Conservation (phyloP, 2,329 filamentous ascomycete species). For the Xylariaceae sp. region DNA sequence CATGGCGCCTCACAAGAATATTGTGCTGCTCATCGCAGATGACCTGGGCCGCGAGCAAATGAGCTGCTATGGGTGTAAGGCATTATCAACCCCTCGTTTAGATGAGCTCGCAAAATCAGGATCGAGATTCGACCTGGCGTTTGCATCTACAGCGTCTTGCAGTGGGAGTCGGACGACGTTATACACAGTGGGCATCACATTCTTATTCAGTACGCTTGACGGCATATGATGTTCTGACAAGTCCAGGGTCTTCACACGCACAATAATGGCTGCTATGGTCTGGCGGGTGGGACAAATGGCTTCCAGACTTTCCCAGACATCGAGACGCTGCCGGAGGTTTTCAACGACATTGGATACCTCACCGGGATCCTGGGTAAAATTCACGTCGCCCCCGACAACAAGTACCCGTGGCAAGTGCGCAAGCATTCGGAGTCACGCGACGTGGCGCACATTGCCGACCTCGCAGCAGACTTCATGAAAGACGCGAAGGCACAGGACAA, state of each 20-base stretch:
- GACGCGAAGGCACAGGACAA: neutral
- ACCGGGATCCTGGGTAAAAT: neutral
- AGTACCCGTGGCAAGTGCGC: neutral
- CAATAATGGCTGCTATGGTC: neutral
- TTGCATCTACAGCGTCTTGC: neutral
- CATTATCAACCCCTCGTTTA: neutral
- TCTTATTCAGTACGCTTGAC: no score
- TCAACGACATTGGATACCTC: neutral
- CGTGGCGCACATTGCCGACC: neutral
- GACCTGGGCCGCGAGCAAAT: neutral
- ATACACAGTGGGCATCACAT: neutral
- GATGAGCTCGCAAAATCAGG: neutral
- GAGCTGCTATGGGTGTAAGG: neutral
- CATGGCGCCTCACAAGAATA: neutral
- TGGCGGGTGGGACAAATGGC: neutral
- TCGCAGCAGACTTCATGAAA: neutral
- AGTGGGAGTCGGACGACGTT: neutral
- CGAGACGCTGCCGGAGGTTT: neutral
- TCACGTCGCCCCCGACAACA: neutral
- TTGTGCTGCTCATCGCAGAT: neutral
- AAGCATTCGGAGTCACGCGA: neutral
- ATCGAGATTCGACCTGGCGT: neutral
- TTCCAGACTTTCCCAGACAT: neutral
- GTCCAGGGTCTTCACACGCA: neutral
- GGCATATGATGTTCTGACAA: no score